A percentile compares a stretch with the other conserved stretches of the same genome.
Conservation (phyloP, 2,329 filamentous ascomycete genomes). For the Basipetospora chlamydospora region DNA sequence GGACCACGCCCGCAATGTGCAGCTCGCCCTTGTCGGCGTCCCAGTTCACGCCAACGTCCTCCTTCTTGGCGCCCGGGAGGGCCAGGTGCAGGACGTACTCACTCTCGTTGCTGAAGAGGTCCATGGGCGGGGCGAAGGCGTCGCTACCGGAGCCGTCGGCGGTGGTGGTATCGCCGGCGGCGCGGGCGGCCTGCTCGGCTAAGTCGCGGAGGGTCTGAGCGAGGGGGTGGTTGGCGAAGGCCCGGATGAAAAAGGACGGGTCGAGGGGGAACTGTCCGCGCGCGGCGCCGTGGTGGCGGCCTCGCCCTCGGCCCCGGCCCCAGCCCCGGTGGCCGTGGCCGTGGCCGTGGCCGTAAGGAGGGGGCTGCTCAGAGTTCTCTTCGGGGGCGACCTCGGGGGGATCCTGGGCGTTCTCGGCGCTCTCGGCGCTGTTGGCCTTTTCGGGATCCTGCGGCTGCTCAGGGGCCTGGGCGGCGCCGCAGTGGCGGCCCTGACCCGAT, state of each 20-base stretch:
- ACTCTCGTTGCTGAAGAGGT: constrained; percentile 56
- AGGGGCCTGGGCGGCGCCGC: constrained; percentile 10
- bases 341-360: constrained; percentile 10
- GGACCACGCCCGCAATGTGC: constrained; percentile 55
- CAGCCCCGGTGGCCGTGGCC: constrained; percentile 8
- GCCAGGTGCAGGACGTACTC: constrained; percentile 60
- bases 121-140: constrained; percentile 50
- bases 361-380: constrained; percentile 12
- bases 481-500: constrained; percentile 10
- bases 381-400: constrained; percentile 19
- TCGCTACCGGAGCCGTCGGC: constrained; percentile 20
- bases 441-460: constrained; percentile 13
- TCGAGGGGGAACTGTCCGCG: constrained; percentile 17
- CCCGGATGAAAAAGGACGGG: constrained; percentile 23
- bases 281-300: constrained; percentile 12
- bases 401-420: constrained; percentile 16
- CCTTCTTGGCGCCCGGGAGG: constrained; percentile 64
- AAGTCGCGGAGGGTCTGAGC: constrained; percentile 26
- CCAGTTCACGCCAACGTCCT: constrained; percentile 66
- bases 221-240: constrained; percentile 26
- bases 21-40: constrained; percentile 52
- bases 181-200: constrained; percentile 12
- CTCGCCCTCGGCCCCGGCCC: constrained; percentile 8
- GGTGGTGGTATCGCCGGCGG: constrained; percentile 10
- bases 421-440: constrained; percentile 21